phyloP scores from a whole-genome alignment of 2,329 filamentous ascomycete genomes.

The Fusarium torulosum region DNA sequence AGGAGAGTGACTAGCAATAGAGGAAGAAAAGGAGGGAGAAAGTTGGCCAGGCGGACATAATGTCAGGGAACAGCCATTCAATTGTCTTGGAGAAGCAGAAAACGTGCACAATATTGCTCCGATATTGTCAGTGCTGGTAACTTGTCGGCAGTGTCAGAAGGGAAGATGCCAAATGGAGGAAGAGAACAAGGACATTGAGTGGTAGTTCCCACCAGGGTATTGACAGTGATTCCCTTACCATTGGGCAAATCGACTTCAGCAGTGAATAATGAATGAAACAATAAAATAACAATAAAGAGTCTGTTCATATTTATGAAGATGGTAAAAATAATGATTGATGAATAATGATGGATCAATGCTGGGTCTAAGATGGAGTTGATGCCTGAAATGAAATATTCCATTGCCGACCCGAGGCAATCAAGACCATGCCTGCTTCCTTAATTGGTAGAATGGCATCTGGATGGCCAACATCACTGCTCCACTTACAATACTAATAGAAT shows the following conservation, averaged over 20 bases:
- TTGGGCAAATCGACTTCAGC: not conserved
- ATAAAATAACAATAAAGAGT: not conserved
- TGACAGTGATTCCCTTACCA: conserved; percentile 18
- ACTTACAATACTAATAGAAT: not conserved
- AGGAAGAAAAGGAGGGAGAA: not conserved
- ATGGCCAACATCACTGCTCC: not conserved
- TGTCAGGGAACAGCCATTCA: not conserved
- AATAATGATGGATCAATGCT: not conserved
- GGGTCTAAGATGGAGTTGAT: not conserved
- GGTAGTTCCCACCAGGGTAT: not conserved
- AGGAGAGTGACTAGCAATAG: not conserved
- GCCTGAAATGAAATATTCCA: not conserved
- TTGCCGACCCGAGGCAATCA: not conserved
- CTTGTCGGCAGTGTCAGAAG: conserved; percentile 5
- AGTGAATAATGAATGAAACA: not conserved
- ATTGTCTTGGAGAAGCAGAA: not conserved
- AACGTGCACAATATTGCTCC: not conserved
- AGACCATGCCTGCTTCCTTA: not conserved
- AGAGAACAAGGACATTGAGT: not conserved
- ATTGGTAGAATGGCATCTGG: not conserved
- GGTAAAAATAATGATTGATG: not conserved
- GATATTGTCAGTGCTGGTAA: conserved; percentile 12
- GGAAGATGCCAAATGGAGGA: not conserved
- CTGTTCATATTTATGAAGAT: not conserved
- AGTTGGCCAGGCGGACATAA: not conserved